phyloP scores from a whole-genome alignment of 169 alveolate species.

The Cryptosporidium andersoni region DNA sequence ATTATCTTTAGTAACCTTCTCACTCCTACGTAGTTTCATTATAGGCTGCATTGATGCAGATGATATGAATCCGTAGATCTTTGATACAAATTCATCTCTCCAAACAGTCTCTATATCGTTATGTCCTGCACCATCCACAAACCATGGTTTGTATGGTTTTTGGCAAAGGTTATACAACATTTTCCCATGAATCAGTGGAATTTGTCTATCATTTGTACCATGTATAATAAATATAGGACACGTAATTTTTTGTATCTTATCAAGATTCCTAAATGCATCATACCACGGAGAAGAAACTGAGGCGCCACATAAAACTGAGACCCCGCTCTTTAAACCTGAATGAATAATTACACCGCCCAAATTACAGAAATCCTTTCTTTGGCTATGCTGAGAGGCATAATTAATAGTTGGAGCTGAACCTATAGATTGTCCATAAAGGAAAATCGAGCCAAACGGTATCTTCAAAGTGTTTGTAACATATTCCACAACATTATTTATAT shows the following conservation, averaged over 20 bases:
- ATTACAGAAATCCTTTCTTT: neutral
- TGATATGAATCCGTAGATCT: slow-evolving; percentile 10
- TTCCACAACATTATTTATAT: slow-evolving; percentile 72
- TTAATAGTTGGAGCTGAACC: slow-evolving; percentile 80
- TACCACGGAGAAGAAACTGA: slow-evolving; percentile 71
- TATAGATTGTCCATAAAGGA: slow-evolving; percentile 77
- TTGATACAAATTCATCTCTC: slow-evolving; percentile 40
- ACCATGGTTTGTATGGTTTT: slow-evolving; percentile 54
- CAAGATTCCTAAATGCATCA: slow-evolving; percentile 78
- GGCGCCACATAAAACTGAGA: slow-evolving; percentile 70
- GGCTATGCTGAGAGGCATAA: slow-evolving; percentile 30
- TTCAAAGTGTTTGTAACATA: slow-evolving; percentile 29
- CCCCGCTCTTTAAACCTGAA: slow-evolving; percentile 77
- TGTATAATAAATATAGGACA: slow-evolving; percentile 82
- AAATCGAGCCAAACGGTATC: slow-evolving; percentile 32
- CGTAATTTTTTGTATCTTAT: slow-evolving; percentile 73
- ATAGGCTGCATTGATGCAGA: neutral
- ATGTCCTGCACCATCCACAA: slow-evolving; percentile 63
- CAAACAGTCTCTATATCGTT: slow-evolving; percentile 50
- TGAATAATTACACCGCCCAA: slow-evolving; percentile 79
- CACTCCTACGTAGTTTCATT: neutral
- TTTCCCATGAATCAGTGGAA: slow-evolving; percentile 76
- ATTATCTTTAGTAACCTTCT: neutral
- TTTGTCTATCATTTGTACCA: slow-evolving; percentile 76
- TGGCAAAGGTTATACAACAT: slow-evolving; percentile 54